Evolutionary conservation across 148 eudicot species (phyloP).

Genomic region (Polygonum aviculare): DNA sequence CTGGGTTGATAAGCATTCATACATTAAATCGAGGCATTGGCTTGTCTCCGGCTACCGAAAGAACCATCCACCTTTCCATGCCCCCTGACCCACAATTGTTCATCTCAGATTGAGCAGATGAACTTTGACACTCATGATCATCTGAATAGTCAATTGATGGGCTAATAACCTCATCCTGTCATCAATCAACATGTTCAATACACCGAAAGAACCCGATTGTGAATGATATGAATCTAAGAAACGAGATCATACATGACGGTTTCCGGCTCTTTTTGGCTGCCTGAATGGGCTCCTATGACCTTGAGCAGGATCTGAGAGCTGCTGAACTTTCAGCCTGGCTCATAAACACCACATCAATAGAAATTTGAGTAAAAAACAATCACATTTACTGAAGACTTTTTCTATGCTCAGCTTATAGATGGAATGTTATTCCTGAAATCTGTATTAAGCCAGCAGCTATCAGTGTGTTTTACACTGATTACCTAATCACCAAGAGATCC

Average conservation of each 20-base stretch:
- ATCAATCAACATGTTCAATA: neutral
- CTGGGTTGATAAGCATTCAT: conserved; percentile 5
- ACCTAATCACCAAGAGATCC: neutral
- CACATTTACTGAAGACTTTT: neutral
- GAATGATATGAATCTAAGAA: neutral
- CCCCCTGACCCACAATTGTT: conserved; percentile 49
- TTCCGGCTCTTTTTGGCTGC: conserved; percentile 45
- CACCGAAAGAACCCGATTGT: neutral
- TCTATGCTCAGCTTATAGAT: no score
- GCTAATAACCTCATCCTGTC: conserved; percentile 4
- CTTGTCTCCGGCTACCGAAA: conserved; percentile 80
- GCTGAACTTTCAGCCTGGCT: conserved; percentile 64
- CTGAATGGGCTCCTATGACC: conserved; percentile 82
- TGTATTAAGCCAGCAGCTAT: no score
- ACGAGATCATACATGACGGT: conserved; percentile 31
- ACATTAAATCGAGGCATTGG: conserved; percentile 91
- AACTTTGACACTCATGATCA: conserved; percentile 35
- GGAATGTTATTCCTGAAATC: no score
- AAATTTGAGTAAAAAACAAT: neutral
- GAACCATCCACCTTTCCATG: conserved; percentile 77
- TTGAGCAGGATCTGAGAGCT: conserved; percentile 73
- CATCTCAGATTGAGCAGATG: conserved; percentile 58
- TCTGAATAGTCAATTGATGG: conserved; percentile 23
- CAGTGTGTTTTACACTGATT: no score
- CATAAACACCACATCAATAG: neutral